These are phyloP conservation scores for Dunaliella sp. DNA, from an alignment of 139 green algal species.

Conservation along the genomic window DNA sequence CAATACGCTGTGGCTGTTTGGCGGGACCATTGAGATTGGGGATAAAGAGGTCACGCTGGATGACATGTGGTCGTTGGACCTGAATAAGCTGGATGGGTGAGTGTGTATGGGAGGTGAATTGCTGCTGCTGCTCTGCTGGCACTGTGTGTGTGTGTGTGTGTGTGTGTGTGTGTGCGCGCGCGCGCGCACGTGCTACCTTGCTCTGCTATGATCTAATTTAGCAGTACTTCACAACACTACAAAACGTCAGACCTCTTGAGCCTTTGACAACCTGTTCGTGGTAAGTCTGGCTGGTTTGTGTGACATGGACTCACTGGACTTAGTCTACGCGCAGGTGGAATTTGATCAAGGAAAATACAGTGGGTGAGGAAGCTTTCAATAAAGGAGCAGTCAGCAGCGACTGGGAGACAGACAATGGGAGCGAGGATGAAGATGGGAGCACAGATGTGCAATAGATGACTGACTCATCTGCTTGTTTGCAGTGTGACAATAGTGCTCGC, in stretches of 20 bases:
- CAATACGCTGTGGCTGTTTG: conserved; percentile 87
- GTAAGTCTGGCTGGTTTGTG: too few species aligned
- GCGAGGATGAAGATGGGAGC: conserved; percentile 18
- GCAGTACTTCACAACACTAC: too few species aligned
- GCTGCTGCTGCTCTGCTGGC: too few species aligned
- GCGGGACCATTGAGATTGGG: conserved; percentile 63
- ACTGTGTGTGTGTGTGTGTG: too few species aligned
- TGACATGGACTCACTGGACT: background rate
- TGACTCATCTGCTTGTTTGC: too few species aligned
- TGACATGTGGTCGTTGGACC: conserved; percentile 89
- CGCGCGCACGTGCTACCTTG: too few species aligned
- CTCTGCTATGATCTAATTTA: too few species aligned
- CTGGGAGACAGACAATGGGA: conserved; percentile 38
- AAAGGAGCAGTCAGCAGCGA: conserved; percentile 34
- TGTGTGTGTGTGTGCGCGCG: too few species aligned
- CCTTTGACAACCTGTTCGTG: background rate
- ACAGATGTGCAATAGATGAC: too few species aligned
- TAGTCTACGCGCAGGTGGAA: conserved; percentile 22
- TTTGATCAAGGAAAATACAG: conserved; percentile 63
- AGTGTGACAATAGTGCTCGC: too few species aligned
- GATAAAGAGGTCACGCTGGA: conserved; percentile 86
- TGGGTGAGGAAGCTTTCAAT: conserved; percentile 70
- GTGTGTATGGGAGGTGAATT: too few species aligned
- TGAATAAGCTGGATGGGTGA: conserved; percentile 83
- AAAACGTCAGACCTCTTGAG: conserved; percentile 27